Percentiles rank a stretch among this genome's conserved stretches.
Conservation (phyloP, 2,329 filamentous ascomycete species). For the Alternaria sp. region DNA sequence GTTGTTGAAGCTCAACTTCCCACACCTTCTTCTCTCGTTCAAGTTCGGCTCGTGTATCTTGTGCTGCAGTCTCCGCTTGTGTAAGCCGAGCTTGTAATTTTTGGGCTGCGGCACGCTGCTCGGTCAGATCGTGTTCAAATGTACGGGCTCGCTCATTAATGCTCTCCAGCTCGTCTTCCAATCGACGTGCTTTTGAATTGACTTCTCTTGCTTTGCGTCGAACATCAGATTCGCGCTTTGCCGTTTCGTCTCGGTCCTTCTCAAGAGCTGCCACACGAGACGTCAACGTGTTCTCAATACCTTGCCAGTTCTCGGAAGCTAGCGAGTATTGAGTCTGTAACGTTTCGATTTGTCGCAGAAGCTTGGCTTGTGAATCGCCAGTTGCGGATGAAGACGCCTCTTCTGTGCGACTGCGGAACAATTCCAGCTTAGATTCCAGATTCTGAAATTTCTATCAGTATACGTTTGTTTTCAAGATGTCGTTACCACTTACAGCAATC, state of each 20-base stretch:
- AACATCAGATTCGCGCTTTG: slow-evolving; percentile 83
- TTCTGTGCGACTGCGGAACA: slow-evolving; percentile 83
- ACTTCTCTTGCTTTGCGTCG: slow-evolving; percentile 88
- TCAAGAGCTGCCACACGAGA: slow-evolving; percentile 80
- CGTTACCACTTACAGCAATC: slow-evolving; percentile 58
- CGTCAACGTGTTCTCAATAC: slow-evolving; percentile 86
- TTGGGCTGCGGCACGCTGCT: slow-evolving; percentile 67
- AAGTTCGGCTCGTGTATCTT: slow-evolving; percentile 65
- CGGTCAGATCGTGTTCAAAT: slow-evolving; percentile 69
- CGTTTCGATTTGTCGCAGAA: slow-evolving; percentile 92
- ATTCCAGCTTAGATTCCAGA: slow-evolving; percentile 89
- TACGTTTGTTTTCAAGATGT: neutral
- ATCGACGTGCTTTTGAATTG: slow-evolving; percentile 71
- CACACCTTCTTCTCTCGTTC: slow-evolving; percentile 66
- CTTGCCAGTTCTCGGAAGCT: slow-evolving; percentile 97
- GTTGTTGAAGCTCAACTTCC: slow-evolving; percentile 65
- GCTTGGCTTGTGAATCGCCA: slow-evolving; percentile 85
- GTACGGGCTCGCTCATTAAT: slow-evolving; percentile 69
- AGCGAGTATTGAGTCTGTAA: slow-evolving; percentile 94
- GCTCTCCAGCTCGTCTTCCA: slow-evolving; percentile 85
- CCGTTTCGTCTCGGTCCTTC: slow-evolving; percentile 87
- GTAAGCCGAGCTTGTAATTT: slow-evolving; percentile 71
- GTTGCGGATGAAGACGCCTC: slow-evolving; percentile 84
- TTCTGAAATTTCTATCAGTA: slow-evolving; percentile 58
- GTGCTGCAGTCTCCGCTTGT: slow-evolving; percentile 69